Evolutionary conservation across 2,329 filamentous ascomycete species (phyloP).

Genomic region (Rasamsonia emersonii): DNA sequence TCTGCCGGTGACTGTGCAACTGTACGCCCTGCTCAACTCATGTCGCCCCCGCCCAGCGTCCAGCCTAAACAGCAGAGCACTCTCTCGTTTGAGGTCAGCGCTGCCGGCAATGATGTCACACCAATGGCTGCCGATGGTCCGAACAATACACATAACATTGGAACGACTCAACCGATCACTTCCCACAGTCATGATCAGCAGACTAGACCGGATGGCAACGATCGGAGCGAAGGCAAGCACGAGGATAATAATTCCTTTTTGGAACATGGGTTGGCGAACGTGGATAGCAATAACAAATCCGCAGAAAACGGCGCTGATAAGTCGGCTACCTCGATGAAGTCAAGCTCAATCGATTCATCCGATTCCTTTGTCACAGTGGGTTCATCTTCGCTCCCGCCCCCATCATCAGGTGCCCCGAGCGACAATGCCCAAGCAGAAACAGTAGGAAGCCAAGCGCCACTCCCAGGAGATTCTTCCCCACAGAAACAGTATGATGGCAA

Average conservation of each 20-base stretch:
- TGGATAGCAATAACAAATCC: too few relatives aligned
- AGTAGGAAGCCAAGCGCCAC: slow-evolving; percentile 5
- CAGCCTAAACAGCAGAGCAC: slow-evolving; percentile 5
- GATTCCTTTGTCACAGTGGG: too few relatives aligned
- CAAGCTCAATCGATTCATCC: too few relatives aligned
- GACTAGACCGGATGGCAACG: too few relatives aligned
- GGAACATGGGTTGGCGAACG: too few relatives aligned
- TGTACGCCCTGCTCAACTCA: slow-evolving; percentile 15
- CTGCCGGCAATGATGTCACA: slow-evolving; percentile 1
- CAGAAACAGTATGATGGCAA: slow-evolving; percentile 16
- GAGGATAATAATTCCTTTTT: too few relatives aligned
- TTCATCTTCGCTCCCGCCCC: too few relatives aligned
- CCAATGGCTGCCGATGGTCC: slow-evolving; percentile 4
- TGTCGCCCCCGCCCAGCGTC: slow-evolving; percentile 13
- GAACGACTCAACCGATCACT: too few relatives aligned
- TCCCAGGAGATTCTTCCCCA: neutral
- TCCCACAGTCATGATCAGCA: neutral
- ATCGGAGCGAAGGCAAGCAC: too few relatives aligned
- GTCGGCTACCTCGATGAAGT: too few relatives aligned
- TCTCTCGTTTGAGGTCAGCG: neutral
- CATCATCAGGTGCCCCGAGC: too few relatives aligned
- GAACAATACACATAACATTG: slow-evolving; percentile 2
- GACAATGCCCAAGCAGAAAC: neutral
- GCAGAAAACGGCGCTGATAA: too few relatives aligned
- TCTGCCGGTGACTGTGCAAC: slow-evolving; percentile 17